Conservation (phyloP, 148 eudicot species). For the Limonium bicolor region DNA sequence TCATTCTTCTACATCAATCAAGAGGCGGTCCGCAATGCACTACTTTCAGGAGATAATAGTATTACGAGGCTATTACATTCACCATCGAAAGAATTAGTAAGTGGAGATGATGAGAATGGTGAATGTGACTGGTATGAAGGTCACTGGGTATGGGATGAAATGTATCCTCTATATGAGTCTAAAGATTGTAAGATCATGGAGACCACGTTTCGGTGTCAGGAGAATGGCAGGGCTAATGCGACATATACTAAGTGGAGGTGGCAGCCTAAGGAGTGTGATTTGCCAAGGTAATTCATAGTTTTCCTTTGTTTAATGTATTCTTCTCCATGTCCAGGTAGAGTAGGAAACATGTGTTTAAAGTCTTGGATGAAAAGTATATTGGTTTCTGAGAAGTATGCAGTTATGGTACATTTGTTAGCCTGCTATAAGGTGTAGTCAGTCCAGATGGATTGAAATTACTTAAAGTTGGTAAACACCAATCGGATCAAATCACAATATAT, state of each 20-base stretch:
- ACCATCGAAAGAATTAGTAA: too few species aligned
- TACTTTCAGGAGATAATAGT: too few species aligned
- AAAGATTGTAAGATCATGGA: constrained; percentile 60
- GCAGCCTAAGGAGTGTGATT: constrained; percentile 74
- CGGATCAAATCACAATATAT: too few species aligned
- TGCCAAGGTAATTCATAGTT: constrained; percentile 57
- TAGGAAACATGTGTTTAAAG: too few species aligned
- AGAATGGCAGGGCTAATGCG: constrained; percentile 68
- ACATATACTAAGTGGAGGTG: constrained; percentile 78
- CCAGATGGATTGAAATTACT: not conserved
- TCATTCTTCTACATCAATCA: too few species aligned
- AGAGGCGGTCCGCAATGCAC: too few species aligned
- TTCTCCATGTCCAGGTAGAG: not conserved
- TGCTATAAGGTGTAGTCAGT: too few species aligned
- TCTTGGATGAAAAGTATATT: too few species aligned
- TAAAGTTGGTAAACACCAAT: not conserved
- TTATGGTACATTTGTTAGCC: too few species aligned
- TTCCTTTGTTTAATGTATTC: not conserved
- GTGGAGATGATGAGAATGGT: constrained; percentile 1
- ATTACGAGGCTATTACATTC: too few species aligned
- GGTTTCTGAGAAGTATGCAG: too few species aligned
- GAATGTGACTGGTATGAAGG: constrained; percentile 73
- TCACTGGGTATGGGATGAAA: constrained; percentile 91
- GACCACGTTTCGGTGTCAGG: constrained; percentile 65
- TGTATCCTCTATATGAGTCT: constrained; percentile 65